phyloP scores from a whole-genome alignment of 192 early-diverging fungal species.

The Gonapodya prolifera region DNA sequence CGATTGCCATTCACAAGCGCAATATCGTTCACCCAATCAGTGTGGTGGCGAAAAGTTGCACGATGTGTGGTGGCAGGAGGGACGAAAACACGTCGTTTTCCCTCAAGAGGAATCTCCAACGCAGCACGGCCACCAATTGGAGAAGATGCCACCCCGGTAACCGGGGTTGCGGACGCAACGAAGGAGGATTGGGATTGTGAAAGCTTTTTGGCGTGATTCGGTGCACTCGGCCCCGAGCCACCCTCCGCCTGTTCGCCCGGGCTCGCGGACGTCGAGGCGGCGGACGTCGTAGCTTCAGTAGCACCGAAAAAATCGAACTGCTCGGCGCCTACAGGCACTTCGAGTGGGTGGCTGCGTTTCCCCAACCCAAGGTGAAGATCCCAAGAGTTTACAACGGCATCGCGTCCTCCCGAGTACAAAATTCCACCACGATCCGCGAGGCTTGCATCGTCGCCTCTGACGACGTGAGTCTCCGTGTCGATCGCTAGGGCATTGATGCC shows the following conservation, averaged over 20 bases:
- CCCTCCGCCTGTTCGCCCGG: not conserved
- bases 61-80: constrained; percentile 37
- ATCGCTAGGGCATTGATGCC: not conserved
- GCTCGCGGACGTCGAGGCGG: not conserved
- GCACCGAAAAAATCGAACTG: constrained; percentile 12
- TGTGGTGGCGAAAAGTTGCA: constrained; percentile 64
- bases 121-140: not conserved
- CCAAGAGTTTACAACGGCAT: constrained; percentile 80
- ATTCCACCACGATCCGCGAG: constrained; percentile 36
- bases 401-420: constrained; percentile 80
- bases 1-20: constrained; percentile 52
- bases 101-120: not conserved
- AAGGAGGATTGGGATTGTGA: constrained; percentile 1
- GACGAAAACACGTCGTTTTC: not conserved
- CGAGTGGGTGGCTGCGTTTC: not conserved
- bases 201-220: constrained; percentile 1
- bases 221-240: not conserved
- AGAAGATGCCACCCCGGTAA: not conserved
- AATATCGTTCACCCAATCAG: constrained; percentile 96
- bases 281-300: constrained; percentile 11
- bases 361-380: constrained; percentile 44
- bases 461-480: not conserved
- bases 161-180: not conserved
- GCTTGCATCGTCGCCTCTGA: not conserved
- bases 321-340: constrained; percentile 4